Base-by-base conservation (phyloP, 2,329 filamentous ascomycete genomes). In the Trichoderma oligosporum region DNA sequence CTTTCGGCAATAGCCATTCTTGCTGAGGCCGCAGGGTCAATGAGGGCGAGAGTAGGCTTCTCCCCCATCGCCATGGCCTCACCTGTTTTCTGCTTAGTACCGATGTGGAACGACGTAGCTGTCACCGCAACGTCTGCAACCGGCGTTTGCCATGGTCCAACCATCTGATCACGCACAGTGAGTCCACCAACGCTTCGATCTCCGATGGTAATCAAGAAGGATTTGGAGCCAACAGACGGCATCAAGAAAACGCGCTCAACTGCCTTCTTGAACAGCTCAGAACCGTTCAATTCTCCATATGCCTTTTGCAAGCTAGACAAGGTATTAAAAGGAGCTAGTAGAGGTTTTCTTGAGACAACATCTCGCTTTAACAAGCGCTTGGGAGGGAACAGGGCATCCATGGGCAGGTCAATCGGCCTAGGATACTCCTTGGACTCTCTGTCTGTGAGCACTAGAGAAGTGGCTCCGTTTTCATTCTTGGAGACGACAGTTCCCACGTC, bases 31-130 rank as follows among this genome's bases (percentile, higher is more conserved):
- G 86, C 89, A 3, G 93, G 83, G 4, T 89, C 93, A 59, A 99
- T 96, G 20, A 99, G 80, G 5, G 94, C 94, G 55, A 99, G 76
- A 0, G 86, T 88, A 39, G 92, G 90, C 74, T 89, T 94, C 74
- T 97, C 93, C 31, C 94, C 94, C 88, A 96, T 95, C 1, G 91
- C 87, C 90, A 97, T 96, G n/a, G 92, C 92, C 72, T 97, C 94
- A 64, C 94, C 94, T 25, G 86, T 89, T 66, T 82, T 86, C 46
- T 88, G 81, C 59, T 87, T 89, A 14, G 80, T 76, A 14, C 78
- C 79, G 7, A 82, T 67, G 45, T 84, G 82, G 64, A 96, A 85
- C 2, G 90, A 88, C 0, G 90, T 93, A 0, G 89, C 85, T 20
- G 93, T 97, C 22, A 97, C 93, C 2, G 91, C 93, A 46, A 96